Base-by-base conservation (phyloP, 176 grass and related monocot species). In the Typha latifolia region DNA sequence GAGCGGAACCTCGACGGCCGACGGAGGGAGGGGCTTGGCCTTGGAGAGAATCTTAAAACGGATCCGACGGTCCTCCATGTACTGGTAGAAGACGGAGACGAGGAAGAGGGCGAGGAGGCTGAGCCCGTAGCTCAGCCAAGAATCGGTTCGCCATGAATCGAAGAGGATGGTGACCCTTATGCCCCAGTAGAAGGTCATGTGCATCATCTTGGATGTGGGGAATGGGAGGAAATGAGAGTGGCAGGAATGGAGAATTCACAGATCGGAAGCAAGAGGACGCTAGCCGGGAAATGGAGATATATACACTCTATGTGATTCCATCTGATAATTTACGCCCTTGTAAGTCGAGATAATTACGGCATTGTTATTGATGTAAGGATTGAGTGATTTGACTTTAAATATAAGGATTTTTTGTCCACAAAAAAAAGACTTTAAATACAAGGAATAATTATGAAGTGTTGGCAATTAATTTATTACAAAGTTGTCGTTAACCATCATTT, bases 121-220 rank as follows among this genome's bases (percentile, higher is more conserved):
- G 76, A 99, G 83, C 27, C 82, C 80, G 73, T 99, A 99, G 23
- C 68, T 70, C 1, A 53, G 43, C 94, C 89, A 99, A 66, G 94
- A 78, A 62, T 70, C 27, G 59, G 89, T 93, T 24, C 73, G 76
- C 94, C 94, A 99, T 37, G 78, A 80, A 66, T 99, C 89, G 76
- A 99, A 99, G 32, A 99, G 89, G 69, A 99, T 90, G 32, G 86
- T 93, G 14, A 75, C 89, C 20, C 72, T 80, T 32, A 9, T 93
- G 73, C 89, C 94, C 94, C 89, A 99, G 84, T 99, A 99, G 83
- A 99, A 99, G 86, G 94, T 93, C 94, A 99, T 99, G 83, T 99
- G 94, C 94, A 99, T 99, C 94, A 99, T 99, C 76, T 67, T 82
- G 55, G 11, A 22, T 0, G 51, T 65, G 9, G 61, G 69, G 69